Base-by-base conservation (phyloP, 768 basidiomycete genomes). In the Phanerodontia chrysosporium region DNA sequence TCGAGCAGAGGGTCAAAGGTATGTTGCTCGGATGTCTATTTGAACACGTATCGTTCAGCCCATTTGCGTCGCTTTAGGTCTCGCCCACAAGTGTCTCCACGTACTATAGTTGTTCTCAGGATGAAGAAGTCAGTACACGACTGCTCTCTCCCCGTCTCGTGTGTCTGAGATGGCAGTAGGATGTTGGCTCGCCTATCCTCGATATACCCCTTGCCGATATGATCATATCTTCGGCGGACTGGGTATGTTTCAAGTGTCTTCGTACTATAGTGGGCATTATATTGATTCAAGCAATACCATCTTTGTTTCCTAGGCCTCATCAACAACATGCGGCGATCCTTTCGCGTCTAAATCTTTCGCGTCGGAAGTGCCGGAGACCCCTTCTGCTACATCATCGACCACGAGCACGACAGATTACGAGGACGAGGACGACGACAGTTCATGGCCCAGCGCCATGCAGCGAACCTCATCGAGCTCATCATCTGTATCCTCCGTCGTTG, bases 401-500 rank as follows among this genome's bases (percentile, higher is more conserved):
- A 59, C 42, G 44, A 62, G 49, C 46, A 64, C 51, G 45, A 55
- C 58, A 24, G 54, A 60, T 18, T 42, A 10, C 42, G 64, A 59
- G 54, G 59, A 54, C n/a, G 30, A 45, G 56, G 57, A 58, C 51
- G 54, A 64, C 30, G 65, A 65, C 32, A 52, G 60, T n/a, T 69
- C 74, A 2, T 80, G 76, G 77, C 65, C 78, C 7, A 65, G 65
- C 10, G 62, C 74, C 52, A 69, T 78, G 46, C 73, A 72, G 6
- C 70, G 35, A 27, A 29, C 35, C 52, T 42, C 44, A 12, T 22
- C 62, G 51, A 25, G 55, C 57, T 30, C 63, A 51, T 64, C 69
- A 36, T 61, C 65, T 25, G 60, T 65, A 61, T 58, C 55, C 49
- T 45, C 28, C 64, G 48, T 48, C 64, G 25, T 30, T 65, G 32